These are phyloP conservation scores for Paraglomus brasilianum DNA, from an alignment of 192 early-diverging fungal species.

Conservation along the genomic window DNA sequence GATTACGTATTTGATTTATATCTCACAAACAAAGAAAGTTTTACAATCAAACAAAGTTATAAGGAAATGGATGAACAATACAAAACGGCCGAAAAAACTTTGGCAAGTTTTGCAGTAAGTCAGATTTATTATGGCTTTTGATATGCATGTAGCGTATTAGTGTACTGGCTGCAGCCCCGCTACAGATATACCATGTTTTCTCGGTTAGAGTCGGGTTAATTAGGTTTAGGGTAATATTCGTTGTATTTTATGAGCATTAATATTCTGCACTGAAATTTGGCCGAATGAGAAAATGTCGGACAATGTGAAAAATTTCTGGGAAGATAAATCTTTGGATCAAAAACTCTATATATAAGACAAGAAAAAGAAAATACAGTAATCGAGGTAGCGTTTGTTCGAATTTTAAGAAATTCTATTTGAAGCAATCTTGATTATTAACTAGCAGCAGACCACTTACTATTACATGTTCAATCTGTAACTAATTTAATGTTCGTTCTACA, in stretches of 20 bases:
- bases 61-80: conserved; percentile 18
- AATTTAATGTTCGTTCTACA: too few relatives aligned
- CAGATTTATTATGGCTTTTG: conserved; percentile 14
- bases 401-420: conserved; percentile 15
- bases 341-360: conserved; percentile 25
- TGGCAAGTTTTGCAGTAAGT: conserved; percentile 19
- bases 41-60: conserved; percentile 14
- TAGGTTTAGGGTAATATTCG: too few relatives aligned
- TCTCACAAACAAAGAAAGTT: conserved; percentile 12
- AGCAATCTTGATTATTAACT: conserved; percentile 16
- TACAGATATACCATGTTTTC: conserved; percentile 13
- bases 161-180: conserved; percentile 20
- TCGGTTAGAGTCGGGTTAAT: too few relatives aligned
- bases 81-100: conserved; percentile 20
- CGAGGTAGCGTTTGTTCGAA: conserved; percentile 14
- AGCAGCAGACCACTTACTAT: too few relatives aligned
- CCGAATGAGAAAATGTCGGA: conserved; percentile 13
- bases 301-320: conserved; percentile 16
- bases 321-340: conserved; percentile 16
- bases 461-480: too few relatives aligned
- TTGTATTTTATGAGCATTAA: not conserved
- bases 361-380: conserved; percentile 23
- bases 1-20: not conserved
- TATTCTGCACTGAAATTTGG: not conserved
- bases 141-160: conserved; percentile 9